Base-by-base conservation (phyloP, 1,139 yeast species). In the Wickerhamiella infanticola region DNA sequence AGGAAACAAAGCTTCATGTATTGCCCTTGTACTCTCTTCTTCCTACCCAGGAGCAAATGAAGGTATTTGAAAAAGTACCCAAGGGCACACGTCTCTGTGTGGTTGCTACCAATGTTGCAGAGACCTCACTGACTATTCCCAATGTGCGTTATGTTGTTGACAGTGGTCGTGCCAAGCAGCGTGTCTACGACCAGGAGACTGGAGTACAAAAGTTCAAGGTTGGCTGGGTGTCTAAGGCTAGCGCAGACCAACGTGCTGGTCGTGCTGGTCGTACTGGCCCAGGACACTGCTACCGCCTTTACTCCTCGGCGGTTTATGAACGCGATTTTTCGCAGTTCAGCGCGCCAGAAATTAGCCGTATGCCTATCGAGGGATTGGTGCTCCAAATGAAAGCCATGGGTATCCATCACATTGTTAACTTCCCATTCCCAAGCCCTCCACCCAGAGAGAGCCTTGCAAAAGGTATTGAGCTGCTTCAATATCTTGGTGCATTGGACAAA, bases 231-330 rank as follows among this genome's bases (percentile, higher is more conserved):
- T 81, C 95, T 37, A 86, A 93, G 57, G 98, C 99, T 0, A 82
- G 95, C 48, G 93, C 98, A 0, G 93, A 78, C 53, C 99, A 93
- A 68, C 74, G 98, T 66, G 67, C 95, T 35, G 98, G 98, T 63
- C 81, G 99, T 72, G 98, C 99, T 44, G 99, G 98, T 60, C 82
- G 99, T 74, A 90, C 97, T 0, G 98, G 98, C 0, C 97, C 98
- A 0, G 99, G 99, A 46, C 98, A 93, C 58, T 85, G 96, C 61
- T 93, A 93, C 61, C 70, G 98, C 49, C 65, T 93, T 24, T 93
- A 72, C 57, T 88, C 98, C 0, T 88, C 97, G n/a, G 98, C 98
- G 0, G 83, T 93, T 6, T 93, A 72, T 61, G 97, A 90, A 58
- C 75, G 79, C 50, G 90, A 82, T 55, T 90, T 93, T 61, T 71